A percentile compares a stretch with the other conserved stretches of the same genome.
Evolutionary conservation across 2,329 filamentous ascomycete species (phyloP).

Genomic region (Penicillium thymicola): DNA sequence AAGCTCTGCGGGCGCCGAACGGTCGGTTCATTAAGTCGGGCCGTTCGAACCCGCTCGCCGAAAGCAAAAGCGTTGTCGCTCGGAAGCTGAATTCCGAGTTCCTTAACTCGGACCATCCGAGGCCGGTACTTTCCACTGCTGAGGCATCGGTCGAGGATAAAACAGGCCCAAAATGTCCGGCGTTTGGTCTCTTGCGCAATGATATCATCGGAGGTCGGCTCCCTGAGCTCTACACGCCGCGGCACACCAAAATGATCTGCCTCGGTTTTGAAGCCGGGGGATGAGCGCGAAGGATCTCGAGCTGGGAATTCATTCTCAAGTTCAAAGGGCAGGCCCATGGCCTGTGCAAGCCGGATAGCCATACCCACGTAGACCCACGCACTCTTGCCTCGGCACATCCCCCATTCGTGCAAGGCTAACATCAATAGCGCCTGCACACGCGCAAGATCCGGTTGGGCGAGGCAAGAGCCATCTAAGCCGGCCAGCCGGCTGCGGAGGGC

Average conservation of each 20-base stretch:
- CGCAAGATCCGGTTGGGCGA: constrained; percentile 47
- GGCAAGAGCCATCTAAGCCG: constrained; percentile 40
- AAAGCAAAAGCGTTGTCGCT: constrained; percentile 56
- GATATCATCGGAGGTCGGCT: constrained; percentile 46
- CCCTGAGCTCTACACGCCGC: constrained; percentile 34
- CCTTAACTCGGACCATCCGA: constrained; percentile 50
- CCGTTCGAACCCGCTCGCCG: constrained; percentile 53
- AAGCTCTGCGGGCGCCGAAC: constrained; percentile 39
- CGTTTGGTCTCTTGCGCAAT: constrained; percentile 54
- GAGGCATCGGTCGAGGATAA: constrained; percentile 55
- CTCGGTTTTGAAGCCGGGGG: constrained; percentile 37
- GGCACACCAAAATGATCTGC: constrained; percentile 39
- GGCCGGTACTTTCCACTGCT: constrained; percentile 55
- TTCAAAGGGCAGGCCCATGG: constrained; percentile 46
- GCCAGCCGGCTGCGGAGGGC: constrained; percentile 50
- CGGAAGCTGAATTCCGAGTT: constrained; percentile 54
- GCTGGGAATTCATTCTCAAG: constrained; percentile 48
- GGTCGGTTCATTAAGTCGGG: constrained; percentile 46
- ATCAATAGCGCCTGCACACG: constrained; percentile 54
- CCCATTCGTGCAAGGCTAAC: constrained; percentile 58
- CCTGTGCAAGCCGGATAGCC: constrained; percentile 45
- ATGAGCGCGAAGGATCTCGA: constrained; percentile 39
- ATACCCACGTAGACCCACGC: constrained; percentile 52
- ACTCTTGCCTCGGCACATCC: constrained; percentile 52
- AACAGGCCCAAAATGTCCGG: constrained; percentile 58